Evolutionary conservation across 495 filamentous ascomycete genomes (phyloP).

Genomic region (Annulohypoxylon nitens): DNA sequence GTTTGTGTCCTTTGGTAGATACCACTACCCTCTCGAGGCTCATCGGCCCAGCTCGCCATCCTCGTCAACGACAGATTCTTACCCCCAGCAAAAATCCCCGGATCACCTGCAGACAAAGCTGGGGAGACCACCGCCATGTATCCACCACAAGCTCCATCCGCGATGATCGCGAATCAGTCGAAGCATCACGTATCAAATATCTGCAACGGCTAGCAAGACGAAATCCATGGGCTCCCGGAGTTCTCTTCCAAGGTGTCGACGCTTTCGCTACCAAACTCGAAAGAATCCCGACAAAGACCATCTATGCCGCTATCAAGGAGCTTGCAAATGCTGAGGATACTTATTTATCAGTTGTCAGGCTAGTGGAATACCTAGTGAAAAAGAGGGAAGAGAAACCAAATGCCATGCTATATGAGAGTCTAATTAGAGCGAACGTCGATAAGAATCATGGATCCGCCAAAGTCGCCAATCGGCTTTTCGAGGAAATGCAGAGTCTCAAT

Average conservation of each 20-base stretch:
- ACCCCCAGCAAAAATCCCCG: constrained; percentile 8
- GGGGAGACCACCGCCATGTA: constrained; percentile 31
- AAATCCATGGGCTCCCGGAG: constrained; percentile 46
- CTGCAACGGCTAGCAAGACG: constrained; percentile 44
- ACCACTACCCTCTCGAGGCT: constrained; percentile 47
- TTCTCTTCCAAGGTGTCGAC: constrained; percentile 30
- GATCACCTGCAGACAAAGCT: constrained; percentile 20
- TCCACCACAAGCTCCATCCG: neutral
- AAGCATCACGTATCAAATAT: constrained; percentile 40
- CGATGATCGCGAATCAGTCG: constrained; percentile 3
- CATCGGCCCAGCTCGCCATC: constrained; percentile 28
- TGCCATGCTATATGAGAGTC: constrained; percentile 74
- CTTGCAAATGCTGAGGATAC: constrained; percentile 49
- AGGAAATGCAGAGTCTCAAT: constrained; percentile 74
- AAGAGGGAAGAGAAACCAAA: constrained; percentile 74
- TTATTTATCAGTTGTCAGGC: constrained; percentile 50
- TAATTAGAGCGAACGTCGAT: constrained; percentile 79
- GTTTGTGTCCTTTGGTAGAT: constrained; percentile 72
- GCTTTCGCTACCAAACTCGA: constrained; percentile 38
- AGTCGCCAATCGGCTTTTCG: constrained; percentile 69
- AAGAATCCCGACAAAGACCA: constrained; percentile 47
- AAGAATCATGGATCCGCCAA: constrained; percentile 71
- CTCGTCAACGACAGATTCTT: constrained; percentile 31
- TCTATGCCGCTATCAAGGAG: constrained; percentile 64
- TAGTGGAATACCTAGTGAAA: constrained; percentile 70